phyloP scores from a whole-genome alignment of 2,329 filamentous ascomycete species.

The Aspergillus spinulosporus region DNA sequence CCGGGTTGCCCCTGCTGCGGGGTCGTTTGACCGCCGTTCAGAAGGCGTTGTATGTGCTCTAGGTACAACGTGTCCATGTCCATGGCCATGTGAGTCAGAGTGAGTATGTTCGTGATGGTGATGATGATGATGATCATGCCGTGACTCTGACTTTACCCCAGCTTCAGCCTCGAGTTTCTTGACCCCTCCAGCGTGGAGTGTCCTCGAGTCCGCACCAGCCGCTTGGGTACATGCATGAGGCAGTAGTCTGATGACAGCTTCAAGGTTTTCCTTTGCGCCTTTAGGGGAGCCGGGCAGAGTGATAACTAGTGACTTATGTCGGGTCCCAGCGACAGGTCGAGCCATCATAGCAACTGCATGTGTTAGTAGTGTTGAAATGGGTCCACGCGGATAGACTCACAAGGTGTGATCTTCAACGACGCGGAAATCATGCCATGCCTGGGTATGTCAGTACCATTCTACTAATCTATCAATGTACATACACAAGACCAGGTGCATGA shows the following conservation, averaged over 20 bases:
- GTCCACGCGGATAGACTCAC: conserved; percentile 54
- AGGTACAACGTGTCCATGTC: conserved; percentile 63
- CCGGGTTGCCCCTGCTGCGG: conserved; percentile 60
- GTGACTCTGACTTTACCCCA: conserved; percentile 52
- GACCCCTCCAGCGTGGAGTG: conserved; percentile 75
- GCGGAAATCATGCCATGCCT: conserved; percentile 89
- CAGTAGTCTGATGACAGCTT: conserved; percentile 82
- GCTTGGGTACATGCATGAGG: conserved; percentile 94
- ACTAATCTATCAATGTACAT: conserved; percentile 33
- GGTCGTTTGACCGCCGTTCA: conserved; percentile 61
- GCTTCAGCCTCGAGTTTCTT: conserved; percentile 83
- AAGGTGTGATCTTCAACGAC: conserved; percentile 83
- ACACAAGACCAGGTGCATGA: conserved; percentile 83
- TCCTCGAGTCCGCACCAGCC: conserved; percentile 76
- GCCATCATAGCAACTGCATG: conserved; percentile 89
- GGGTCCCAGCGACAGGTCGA: conserved; percentile 82
- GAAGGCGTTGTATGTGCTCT: conserved; percentile 71
- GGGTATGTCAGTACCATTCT: conserved; percentile 21
- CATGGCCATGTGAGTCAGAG: conserved; percentile 60
- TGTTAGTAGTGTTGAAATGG: conserved; percentile 21
- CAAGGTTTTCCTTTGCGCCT: conserved; percentile 88
- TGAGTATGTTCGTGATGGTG: conserved; percentile 50
- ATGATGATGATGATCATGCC: conserved; percentile 28
- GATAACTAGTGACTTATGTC: conserved; percentile 77
- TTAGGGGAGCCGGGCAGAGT: conserved; percentile 95